Percentiles rank a stretch among this genome's conserved stretches.
Evolutionary conservation across 1,284 basidiomycete genomes (phyloP).

Genomic region (Cerrena zonata): DNA sequence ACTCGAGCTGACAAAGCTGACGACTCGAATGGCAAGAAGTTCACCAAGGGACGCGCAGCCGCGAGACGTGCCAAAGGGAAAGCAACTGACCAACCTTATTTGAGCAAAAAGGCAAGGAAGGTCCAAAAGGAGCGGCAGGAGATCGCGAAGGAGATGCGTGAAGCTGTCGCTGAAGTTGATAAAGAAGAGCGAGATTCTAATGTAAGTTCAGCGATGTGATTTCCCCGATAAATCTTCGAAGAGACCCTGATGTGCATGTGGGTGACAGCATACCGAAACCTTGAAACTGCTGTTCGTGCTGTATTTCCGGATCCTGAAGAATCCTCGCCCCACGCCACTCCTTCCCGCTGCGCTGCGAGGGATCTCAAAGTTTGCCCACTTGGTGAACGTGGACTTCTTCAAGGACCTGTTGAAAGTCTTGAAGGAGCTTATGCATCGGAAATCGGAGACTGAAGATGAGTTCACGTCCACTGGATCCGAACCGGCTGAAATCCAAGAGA

Average conservation of each 20-base stretch:
- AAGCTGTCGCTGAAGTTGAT: conserved; percentile 92
- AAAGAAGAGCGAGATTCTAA: conserved; percentile 81
- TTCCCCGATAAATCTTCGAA: neutral
- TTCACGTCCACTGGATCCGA: conserved; percentile 37
- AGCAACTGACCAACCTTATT: conserved; percentile 57
- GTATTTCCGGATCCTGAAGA: conserved; percentile 95
- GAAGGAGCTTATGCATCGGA: conserved; percentile 66
- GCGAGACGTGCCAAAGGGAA: conserved; percentile 51
- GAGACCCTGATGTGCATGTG: conserved; percentile 3
- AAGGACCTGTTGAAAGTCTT: conserved; percentile 87
- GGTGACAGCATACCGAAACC: conserved; percentile 86
- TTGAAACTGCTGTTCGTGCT: conserved; percentile 95
- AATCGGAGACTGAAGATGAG: conserved; percentile 28
- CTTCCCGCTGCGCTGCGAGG: conserved; percentile 87
- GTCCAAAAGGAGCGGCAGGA: conserved; percentile 77
- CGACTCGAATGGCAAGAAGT: conserved; percentile 26
- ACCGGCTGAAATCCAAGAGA: conserved; percentile 21
- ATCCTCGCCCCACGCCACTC: conserved; percentile 74
- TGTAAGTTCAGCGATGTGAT: conserved; percentile 43
- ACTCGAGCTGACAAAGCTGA: conserved; percentile 57
- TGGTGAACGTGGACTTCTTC: conserved; percentile 99
- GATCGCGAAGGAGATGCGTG: conserved; percentile 83
- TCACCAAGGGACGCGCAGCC: conserved; percentile 47
- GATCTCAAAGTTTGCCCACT: conserved; percentile 88
- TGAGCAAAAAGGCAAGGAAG: conserved; percentile 86